These are phyloP conservation scores for Aphanocladium album DNA, from an alignment of 2,329 filamentous ascomycete species.

Conservation along the genomic window DNA sequence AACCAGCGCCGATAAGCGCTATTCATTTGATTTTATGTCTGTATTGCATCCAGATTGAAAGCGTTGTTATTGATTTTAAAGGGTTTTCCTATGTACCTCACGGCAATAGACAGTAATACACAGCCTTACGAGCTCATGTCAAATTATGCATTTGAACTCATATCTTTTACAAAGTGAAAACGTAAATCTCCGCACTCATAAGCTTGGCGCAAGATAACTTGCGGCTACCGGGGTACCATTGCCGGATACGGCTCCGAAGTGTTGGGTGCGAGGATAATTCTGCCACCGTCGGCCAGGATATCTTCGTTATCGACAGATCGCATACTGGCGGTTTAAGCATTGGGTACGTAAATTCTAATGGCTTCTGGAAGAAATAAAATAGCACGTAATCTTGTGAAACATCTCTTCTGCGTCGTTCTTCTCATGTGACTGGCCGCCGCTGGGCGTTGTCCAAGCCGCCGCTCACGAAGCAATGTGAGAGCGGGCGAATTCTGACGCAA, in stretches of 20 bases:
- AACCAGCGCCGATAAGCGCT: background rate
- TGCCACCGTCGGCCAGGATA: conserved; percentile 18
- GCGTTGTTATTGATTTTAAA: background rate
- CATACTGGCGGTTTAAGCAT: too few relatives aligned
- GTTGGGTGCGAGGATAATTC: conserved; percentile 8
- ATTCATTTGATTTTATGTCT: background rate
- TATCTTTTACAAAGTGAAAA: too few relatives aligned
- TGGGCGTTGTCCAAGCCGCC: background rate
- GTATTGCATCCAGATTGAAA: conserved; percentile 3
- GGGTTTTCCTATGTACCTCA: background rate
- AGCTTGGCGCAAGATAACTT: background rate
- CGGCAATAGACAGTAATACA: conserved; percentile 4
- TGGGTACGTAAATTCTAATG: too few relatives aligned
- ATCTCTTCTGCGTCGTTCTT: background rate
- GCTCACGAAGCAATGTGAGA: conserved; percentile 12
- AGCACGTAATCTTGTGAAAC: background rate
- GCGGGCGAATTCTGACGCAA: conserved; percentile 12
- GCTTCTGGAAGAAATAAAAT: too few relatives aligned
- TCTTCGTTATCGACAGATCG: conserved; percentile 18
- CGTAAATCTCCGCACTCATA: too few relatives aligned
- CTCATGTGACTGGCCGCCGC: background rate
- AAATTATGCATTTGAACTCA: background rate
- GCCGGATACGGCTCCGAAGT: conserved; percentile 8
- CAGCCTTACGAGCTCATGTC: background rate
- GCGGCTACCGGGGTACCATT: background rate